Percentiles rank a stretch among this genome's conserved stretches.
These are phyloP conservation scores for Dictyostelium gargantuum DNA, from an alignment of 208 protist species.

Conservation along the genomic window DNA sequence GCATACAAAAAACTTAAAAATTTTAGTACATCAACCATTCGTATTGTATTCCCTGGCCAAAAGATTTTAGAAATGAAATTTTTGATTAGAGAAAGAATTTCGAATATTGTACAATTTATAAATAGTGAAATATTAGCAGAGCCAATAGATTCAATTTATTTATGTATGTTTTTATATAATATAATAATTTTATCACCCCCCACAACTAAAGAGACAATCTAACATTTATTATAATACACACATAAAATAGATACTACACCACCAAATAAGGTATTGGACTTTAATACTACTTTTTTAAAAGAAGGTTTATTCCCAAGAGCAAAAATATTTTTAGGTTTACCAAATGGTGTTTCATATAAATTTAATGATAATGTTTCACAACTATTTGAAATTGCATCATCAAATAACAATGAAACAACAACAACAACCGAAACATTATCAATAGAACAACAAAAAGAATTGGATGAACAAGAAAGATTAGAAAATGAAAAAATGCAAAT, in stretches of 20 bases:
- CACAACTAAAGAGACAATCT: not conserved
- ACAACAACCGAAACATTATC: not conserved
- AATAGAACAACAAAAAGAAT: slow-evolving; percentile 28
- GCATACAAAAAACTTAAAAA: slow-evolving; percentile 19
- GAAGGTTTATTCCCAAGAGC: slow-evolving; percentile 1
- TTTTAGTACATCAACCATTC: not conserved
- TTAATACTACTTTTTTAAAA: not conserved
- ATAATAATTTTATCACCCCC: too few relatives aligned
- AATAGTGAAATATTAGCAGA: not conserved
- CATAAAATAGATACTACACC: slow-evolving; percentile 13
- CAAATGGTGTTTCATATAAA: not conserved
- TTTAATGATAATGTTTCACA: not conserved
- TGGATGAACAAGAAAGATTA: not conserved
- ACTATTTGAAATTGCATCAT: not conserved
- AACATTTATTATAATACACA: not conserved
- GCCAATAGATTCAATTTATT: not conserved
- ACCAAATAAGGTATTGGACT: slow-evolving; percentile 1
- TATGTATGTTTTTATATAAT: slow-evolving; percentile 30
- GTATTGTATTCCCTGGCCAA: not conserved
- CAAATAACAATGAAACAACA: not conserved
- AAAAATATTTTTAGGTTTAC: slow-evolving; percentile 40
- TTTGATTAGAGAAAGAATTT: slow-evolving; percentile 1
- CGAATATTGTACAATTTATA: not conserved
- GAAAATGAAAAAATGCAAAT: not conserved
- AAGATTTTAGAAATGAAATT: slow-evolving; percentile 52